phyloP scores from a whole-genome alignment of 176 grass and related monocot species.

The Puccinellia tenuiflora region DNA sequence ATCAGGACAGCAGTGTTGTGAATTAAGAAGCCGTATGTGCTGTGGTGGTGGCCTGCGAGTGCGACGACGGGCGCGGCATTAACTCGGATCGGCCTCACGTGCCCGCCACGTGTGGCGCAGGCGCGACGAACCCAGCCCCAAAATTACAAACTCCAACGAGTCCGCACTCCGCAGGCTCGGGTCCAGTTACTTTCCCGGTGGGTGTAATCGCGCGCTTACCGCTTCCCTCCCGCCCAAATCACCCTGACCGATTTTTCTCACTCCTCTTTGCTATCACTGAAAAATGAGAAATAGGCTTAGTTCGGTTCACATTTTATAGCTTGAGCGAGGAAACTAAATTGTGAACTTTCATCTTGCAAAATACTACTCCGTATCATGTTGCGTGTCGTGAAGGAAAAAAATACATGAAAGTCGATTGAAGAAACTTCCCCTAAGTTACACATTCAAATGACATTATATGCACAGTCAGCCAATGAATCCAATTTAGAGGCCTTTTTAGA shows the following conservation, averaged over 20 bases:
- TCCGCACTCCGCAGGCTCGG: neutral
- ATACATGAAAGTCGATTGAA: too few relatives aligned
- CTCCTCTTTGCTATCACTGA: neutral
- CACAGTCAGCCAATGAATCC: neutral
- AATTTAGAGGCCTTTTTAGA: too few relatives aligned
- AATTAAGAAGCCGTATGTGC: neutral
- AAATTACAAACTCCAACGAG: slow-evolving; percentile 38
- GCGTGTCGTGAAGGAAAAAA: too few relatives aligned
- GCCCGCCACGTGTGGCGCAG: slow-evolving; percentile 35
- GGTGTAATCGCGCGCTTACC: neutral
- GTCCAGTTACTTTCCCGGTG: slow-evolving; percentile 29
- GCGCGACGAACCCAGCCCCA: slow-evolving; percentile 2
- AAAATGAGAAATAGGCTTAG: neutral
- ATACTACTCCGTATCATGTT: too few relatives aligned
- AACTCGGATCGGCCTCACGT: slow-evolving; percentile 32
- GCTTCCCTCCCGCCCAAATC: slow-evolving; percentile 30
- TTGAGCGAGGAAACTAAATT: too few relatives aligned
- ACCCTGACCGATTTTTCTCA: neutral
- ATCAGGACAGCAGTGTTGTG: slow-evolving; percentile 21
- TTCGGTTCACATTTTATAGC: too few relatives aligned
- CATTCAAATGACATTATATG: neutral
- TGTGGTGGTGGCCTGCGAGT: neutral
- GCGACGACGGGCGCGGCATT: slow-evolving; percentile 15
- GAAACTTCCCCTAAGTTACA: too few relatives aligned
- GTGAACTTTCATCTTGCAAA: too few relatives aligned